Base-by-base conservation (phyloP, 164 flowering plant genomes). In the Nymphaea colorata region DNA sequence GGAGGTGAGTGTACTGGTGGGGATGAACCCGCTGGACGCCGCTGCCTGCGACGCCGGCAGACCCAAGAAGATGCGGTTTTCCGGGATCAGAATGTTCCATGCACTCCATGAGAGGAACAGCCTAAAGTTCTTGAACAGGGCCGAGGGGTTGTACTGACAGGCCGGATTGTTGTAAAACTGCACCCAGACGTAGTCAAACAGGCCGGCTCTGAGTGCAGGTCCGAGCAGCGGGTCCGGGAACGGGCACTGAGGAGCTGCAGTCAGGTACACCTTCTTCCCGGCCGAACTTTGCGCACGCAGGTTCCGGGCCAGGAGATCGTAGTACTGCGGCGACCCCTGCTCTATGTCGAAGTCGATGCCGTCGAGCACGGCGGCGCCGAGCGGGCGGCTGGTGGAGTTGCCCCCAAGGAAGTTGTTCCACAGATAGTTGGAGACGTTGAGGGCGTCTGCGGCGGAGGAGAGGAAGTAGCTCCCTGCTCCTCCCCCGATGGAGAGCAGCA, bases 391-490 rank as follows among this genome's bases (percentile, higher is more conserved):
- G 3, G n/a, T 2, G 3, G 75, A 71, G 5, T 7, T 41, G 3
- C 84, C 80, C 1, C 77, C 76, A 0, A 81, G 65, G 74, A 65
- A 79, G 67, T 73, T 75, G 71, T 75, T 72, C 83, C 80, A 80
- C 0, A 77, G 41, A 25, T 77, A 77, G 3, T 67, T 36, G 0
- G 80, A 75, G 1, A 71, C 69, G 14, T 67, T 41, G 18, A 3
- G 25, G 0, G 77, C 80, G 8, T 78, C 81, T 5, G 62, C 74
- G 10, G 76, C 12, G 45, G 81, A 75, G 6, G 72, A 42, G 36
- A 78, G 71, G 11, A 70, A 41, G 55, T 78, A 75, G 70, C 43
- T 66, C 1, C 74, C 76, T 4, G 6, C 4, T 0, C 42, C 76
- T 11, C 78, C 80, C 3, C 80, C 80, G 7, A 77, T 61, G 4